Percentiles rank a stretch among this genome's conserved stretches.
phyloP scores from a whole-genome alignment of 495 filamentous ascomycete species.

The Aspergillus funiculosus region DNA sequence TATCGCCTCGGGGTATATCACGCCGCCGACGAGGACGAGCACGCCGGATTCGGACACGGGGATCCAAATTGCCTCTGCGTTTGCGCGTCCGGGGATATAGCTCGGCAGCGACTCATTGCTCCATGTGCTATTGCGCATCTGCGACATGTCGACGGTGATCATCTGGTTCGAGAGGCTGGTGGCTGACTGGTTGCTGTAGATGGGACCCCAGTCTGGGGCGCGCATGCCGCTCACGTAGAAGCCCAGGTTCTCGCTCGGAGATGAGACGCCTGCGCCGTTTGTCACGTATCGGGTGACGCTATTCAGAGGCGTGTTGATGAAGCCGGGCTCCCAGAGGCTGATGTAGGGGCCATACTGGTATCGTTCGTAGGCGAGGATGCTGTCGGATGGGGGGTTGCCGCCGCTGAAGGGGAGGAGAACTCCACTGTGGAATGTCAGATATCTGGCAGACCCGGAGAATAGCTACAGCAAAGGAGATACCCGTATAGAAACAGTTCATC shows the following conservation, averaged over 20 bases:
- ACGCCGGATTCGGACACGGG: conserved; percentile 59
- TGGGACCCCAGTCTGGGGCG: conserved; percentile 38
- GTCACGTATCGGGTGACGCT: conserved; percentile 58
- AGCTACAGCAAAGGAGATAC: conserved; percentile 8
- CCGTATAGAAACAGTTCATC: conserved; percentile 48
- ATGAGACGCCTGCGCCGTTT: conserved; percentile 56
- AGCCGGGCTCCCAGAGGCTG: conserved; percentile 36
- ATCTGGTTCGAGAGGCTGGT: conserved; percentile 39
- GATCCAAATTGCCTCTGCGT: conserved; percentile 64
- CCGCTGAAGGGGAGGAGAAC: conserved; percentile 5
- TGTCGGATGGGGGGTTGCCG: conserved; percentile 28
- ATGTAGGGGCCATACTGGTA: conserved; percentile 44
- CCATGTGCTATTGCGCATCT: conserved; percentile 47
- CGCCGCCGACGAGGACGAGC: conserved; percentile 64
- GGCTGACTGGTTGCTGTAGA: conserved; percentile 31
- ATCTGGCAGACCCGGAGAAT: background rate
- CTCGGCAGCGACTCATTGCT: conserved; percentile 49
- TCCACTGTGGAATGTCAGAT: conserved; percentile 7
- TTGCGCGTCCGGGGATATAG: conserved; percentile 49
- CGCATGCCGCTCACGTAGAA: conserved; percentile 67
- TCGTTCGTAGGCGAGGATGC: conserved; percentile 44
- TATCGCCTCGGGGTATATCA: conserved; percentile 45
- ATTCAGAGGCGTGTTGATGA: conserved; percentile 30
- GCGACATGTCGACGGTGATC: conserved; percentile 56
- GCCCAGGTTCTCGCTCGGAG: conserved; percentile 64